phyloP scores from a whole-genome alignment of 176 grass and related monocot genomes.

The Pontederia crassipes region DNA sequence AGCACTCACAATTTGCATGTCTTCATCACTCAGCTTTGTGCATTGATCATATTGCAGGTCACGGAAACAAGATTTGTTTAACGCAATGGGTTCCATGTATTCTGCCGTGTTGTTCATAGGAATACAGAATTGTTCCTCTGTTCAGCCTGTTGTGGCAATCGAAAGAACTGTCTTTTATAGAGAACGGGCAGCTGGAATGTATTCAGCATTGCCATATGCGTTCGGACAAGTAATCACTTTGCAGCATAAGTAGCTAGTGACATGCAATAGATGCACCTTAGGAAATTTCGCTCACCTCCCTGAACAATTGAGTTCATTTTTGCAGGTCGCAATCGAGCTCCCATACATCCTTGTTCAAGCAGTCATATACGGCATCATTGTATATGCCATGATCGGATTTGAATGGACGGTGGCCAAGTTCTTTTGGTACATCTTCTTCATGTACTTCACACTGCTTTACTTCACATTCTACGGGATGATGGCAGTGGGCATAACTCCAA shows the following conservation, averaged over 20 bases:
- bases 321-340: slow-evolving; percentile 65
- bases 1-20: background rate
- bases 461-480: slow-evolving; percentile 90
- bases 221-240: slow-evolving; percentile 54
- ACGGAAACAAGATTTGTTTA: slow-evolving; percentile 59
- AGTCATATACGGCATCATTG: slow-evolving; percentile 51
- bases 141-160: slow-evolving; percentile 64
- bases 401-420: slow-evolving; percentile 77
- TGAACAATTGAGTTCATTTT: background rate
- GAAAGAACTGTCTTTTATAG: slow-evolving; percentile 81
- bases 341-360: slow-evolving; percentile 64
- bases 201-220: slow-evolving; percentile 74
- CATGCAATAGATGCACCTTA: slow-evolving; percentile 1
- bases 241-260: slow-evolving; percentile 9
- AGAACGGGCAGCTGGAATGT: slow-evolving; percentile 75
- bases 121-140: slow-evolving; percentile 44
- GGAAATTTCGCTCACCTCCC: slow-evolving; percentile 5
- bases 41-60: slow-evolving; percentile 27
- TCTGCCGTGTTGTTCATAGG: slow-evolving; percentile 69
- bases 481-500: slow-evolving; percentile 66
- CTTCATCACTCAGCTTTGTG: background rate
- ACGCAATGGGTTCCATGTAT: slow-evolving; percentile 92
- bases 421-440: slow-evolving; percentile 84
- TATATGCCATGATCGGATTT: slow-evolving; percentile 71
- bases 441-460: slow-evolving; percentile 80